These are phyloP conservation scores for Vickermania spadyakhi DNA, from an alignment of 208 protist species.

Conservation along the genomic window DNA sequence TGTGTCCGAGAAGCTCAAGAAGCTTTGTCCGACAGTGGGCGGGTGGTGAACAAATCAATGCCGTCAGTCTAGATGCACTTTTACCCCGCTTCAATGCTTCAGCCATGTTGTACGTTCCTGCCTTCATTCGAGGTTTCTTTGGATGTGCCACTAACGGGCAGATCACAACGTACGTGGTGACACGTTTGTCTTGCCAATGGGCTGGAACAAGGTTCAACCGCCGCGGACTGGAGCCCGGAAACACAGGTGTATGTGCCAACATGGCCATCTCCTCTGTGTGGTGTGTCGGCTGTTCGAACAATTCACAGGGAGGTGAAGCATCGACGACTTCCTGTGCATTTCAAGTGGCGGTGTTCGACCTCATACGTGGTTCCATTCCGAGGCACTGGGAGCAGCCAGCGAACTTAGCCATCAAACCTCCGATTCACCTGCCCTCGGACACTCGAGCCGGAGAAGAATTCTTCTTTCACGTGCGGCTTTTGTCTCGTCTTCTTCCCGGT, in stretches of 20 bases:
- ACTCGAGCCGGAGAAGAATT: constrained; percentile 1
- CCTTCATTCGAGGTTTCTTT: background rate
- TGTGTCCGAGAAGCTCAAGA: background rate
- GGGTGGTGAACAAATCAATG: background rate
- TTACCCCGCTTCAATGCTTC: background rate
- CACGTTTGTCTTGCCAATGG: constrained; percentile 59
- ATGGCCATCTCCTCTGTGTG: constrained; percentile 62
- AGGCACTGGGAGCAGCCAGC: constrained; percentile 69
- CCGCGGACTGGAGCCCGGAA: constrained; percentile 52
- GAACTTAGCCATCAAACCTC: constrained; percentile 58
- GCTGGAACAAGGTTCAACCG: constrained; percentile 82
- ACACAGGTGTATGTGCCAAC: constrained; percentile 67
- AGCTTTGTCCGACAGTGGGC: background rate
- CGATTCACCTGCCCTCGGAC: constrained; percentile 36
- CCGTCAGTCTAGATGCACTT: background rate
- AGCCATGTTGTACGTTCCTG: background rate
- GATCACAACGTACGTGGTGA: constrained; percentile 22
- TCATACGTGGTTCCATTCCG: constrained; percentile 71
- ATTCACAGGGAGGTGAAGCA: constrained; percentile 1
- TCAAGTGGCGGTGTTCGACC: constrained; percentile 36
- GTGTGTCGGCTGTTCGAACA: constrained; percentile 23
- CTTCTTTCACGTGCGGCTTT: constrained; percentile 5
- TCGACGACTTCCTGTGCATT: background rate
- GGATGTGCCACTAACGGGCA: background rate
- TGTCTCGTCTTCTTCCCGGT: constrained; percentile 12